These are phyloP conservation scores for Cercospora sesami DNA, from an alignment of 2,329 filamentous ascomycete species.

Conservation along the genomic window DNA sequence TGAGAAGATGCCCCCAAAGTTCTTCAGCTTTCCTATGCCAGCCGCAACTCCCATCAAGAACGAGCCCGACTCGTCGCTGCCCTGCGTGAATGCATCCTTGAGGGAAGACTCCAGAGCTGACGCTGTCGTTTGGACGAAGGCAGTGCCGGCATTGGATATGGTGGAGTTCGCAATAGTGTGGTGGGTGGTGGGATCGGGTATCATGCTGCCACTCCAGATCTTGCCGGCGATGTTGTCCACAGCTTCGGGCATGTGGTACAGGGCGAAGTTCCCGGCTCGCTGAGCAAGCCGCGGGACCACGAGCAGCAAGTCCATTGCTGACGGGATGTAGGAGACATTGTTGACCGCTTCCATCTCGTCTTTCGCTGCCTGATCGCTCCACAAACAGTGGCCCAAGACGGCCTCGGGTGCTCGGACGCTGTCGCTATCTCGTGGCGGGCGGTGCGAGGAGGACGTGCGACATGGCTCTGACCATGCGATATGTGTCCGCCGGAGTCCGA, in stretches of 20 bases:
- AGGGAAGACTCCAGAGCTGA: constrained; percentile 35
- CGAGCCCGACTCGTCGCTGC: constrained; percentile 28
- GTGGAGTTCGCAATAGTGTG: constrained; percentile 44
- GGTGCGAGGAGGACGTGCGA: neutral
- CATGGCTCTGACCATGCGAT: constrained; percentile 6
- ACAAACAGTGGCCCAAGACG: neutral
- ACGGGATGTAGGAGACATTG: constrained; percentile 47
- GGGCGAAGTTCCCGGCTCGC: constrained; percentile 63
- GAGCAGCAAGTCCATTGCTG: constrained; percentile 67
- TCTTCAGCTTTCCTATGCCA: constrained; percentile 47
- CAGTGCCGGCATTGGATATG: constrained; percentile 41
- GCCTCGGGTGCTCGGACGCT: neutral
- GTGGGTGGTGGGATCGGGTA: constrained; percentile 59
- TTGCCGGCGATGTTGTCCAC: constrained; percentile 55
- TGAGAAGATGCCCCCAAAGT: constrained; percentile 80
- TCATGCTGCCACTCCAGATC: constrained; percentile 57
- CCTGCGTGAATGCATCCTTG: constrained; percentile 31
- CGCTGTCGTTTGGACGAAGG: constrained; percentile 48
- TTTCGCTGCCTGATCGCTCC: neutral
- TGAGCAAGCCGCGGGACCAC: constrained; percentile 70
- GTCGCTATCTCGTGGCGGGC: neutral
- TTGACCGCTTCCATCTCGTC: constrained; percentile 20
- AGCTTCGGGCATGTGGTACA: constrained; percentile 58
- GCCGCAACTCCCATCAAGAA: constrained; percentile 33
- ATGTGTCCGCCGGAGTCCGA: neutral